These are phyloP conservation scores for Colletotrichum truncatum DNA, from an alignment of 2,329 filamentous ascomycete species.

Conservation along the genomic window DNA sequence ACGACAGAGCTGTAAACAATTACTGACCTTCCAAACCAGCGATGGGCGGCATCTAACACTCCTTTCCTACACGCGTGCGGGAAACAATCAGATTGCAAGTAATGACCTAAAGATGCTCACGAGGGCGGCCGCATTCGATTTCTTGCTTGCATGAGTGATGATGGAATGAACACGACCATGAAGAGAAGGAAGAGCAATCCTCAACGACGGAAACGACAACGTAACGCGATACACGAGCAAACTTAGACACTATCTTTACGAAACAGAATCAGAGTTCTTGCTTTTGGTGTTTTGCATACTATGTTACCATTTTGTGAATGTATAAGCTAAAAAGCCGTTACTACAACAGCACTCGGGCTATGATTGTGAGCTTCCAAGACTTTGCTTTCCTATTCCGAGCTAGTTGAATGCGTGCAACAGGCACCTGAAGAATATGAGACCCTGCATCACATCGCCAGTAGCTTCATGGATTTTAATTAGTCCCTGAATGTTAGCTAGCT, in stretches of 20 bases:
- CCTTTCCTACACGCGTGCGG: no score
- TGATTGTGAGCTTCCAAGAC: neutral
- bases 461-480: neutral
- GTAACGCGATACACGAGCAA: neutral
- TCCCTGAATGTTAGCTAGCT: neutral
- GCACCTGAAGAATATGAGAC: no score
- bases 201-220: slow-evolving; percentile 2
- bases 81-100: neutral
- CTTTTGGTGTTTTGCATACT: neutral
- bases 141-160: slow-evolving; percentile 7
- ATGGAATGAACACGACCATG: neutral
- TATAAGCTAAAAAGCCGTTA: no score
- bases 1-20: neutral
- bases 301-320: no score
- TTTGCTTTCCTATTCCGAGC: neutral
- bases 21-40: slow-evolving; percentile 33
- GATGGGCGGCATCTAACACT: slow-evolving; percentile 26
- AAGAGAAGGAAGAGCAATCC: neutral
- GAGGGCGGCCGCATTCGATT: slow-evolving; percentile 1
- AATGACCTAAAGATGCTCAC: neutral
- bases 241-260: slow-evolving; percentile 4
- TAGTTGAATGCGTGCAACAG: no score
- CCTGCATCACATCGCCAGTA: no score
- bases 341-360: no score
- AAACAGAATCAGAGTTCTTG: neutral